Conservation (phyloP, 176 grass and related monocot species). For the Paspalum notatum region DNA sequence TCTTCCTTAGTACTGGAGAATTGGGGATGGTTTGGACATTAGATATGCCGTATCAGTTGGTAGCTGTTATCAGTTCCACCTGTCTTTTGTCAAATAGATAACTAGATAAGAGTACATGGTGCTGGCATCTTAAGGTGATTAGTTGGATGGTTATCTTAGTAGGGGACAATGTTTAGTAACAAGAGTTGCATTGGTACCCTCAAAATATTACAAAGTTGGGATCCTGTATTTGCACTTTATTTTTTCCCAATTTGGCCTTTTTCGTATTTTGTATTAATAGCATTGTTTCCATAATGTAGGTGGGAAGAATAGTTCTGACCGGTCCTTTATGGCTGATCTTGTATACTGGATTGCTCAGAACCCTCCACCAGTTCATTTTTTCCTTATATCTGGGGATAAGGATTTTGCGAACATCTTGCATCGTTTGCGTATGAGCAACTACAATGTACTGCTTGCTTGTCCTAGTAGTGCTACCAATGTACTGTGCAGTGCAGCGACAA, state of each 20-base stretch:
- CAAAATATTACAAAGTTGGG: neutral
- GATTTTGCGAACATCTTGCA: conserved; percentile 89
- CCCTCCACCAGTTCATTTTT: conserved; percentile 88
- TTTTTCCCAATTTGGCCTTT: neutral
- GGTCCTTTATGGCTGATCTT: conserved; percentile 82
- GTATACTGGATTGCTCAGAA: conserved; percentile 84
- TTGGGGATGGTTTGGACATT: neutral
- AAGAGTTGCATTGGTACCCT: conserved; percentile 3
- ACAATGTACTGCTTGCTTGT: conserved; percentile 87
- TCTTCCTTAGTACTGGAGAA: neutral
- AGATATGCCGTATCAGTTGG: neutral
- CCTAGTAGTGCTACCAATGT: conserved; percentile 30
- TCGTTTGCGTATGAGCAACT: conserved; percentile 92
- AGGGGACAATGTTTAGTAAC: neutral
- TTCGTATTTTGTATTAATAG: conserved; percentile 28
- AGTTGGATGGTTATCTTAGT: neutral
- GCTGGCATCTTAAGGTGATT: neutral
- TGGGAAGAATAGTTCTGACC: conserved; percentile 93
- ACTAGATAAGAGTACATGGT: neutral
- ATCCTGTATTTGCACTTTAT: neutral
- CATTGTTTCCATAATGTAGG: conserved; percentile 51
- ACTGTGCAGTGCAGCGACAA: conserved; percentile 73
- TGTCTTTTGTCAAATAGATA: neutral
- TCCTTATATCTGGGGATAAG: conserved; percentile 85
- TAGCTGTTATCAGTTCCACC: neutral